Base-by-base conservation (phyloP, 2,329 filamentous ascomycete species). In the Phialophora verrucosa region DNA sequence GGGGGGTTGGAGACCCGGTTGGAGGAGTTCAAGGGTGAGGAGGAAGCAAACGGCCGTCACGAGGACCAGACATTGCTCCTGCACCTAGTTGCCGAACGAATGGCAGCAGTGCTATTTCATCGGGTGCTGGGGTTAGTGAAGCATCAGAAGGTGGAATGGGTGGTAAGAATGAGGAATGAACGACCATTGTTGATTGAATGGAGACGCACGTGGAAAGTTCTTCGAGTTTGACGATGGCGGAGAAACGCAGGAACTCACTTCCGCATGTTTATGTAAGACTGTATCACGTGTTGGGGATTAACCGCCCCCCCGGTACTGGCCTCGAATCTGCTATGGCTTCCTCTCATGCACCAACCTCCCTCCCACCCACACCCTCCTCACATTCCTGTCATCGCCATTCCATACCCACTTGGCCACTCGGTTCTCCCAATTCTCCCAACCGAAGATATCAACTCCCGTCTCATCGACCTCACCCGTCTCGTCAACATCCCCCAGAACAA, bases 321-420 rank as follows among this genome's bases (percentile, higher is more conserved):
- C 4, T 25, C 23, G 2, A 1, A 2, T 25, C 23, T 25, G 1
- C 14, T 50, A 53, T 66, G 31, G 64, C 25, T 29, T 38, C 42
- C 67, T 73, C 76, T 83, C 77, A 80, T 97, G 92, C 56, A 97
- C 95, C 77, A 96, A 78, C 69, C 88, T 81, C 2, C 95, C 95
- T 75, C 85, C 88, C 1, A 98, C 93, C 94, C 94, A 99, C 4
- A 99, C 95, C 72, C 85, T 88, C 73, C 84, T 85, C 2, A 93
- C 94, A 77, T 98, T 98, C 72, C 94, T 84, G 79, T 98, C 95
- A 81, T 98, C 93, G 0, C 95, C 95, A 71, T 87, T 91, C 79
- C 91, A 99, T 68, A 98, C 83, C 95, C 95, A 99, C 83, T 99
- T 99, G 60, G 92, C 91, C 11, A 98, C 80, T 74, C 83, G 87